phyloP scores from a whole-genome alignment of 768 basidiomycete species.

The Xerocomellus amylosporus region DNA sequence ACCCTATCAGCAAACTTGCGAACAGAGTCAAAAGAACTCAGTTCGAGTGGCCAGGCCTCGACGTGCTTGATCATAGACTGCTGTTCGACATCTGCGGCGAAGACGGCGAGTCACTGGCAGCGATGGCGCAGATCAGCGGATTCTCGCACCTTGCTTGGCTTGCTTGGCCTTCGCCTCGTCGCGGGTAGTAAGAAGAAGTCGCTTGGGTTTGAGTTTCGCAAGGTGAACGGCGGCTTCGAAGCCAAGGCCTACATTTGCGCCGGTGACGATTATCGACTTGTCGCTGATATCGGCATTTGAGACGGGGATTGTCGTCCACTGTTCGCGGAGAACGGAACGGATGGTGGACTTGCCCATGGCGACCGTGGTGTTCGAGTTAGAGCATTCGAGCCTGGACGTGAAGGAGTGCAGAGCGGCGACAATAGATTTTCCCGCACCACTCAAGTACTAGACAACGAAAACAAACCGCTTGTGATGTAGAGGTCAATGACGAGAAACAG shows the following conservation, averaged over 20 bases:
- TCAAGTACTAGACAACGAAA: no score
- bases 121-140: background rate
- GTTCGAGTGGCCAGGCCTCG: constrained; percentile 35
- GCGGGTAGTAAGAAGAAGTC: constrained; percentile 26
- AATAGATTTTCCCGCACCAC: no score
- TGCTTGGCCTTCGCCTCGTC: constrained; percentile 21
- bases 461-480: no score
- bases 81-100: constrained; percentile 18
- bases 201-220: constrained; percentile 24
- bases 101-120: background rate
- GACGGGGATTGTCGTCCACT: constrained; percentile 28
- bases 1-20: constrained; percentile 29
- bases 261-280: constrained; percentile 25
- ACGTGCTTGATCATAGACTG: constrained; percentile 6
- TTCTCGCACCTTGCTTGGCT: constrained; percentile 17
- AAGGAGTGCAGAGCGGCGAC: no score
- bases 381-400: no score
- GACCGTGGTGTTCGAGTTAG: background rate
- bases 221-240: constrained; percentile 29
- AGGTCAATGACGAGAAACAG: no score
- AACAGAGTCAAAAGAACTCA: constrained; percentile 34
- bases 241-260: constrained; percentile 32
- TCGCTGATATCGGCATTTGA: constrained; percentile 18
- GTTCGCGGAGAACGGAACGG: constrained; percentile 23
- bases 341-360: constrained; percentile 26